Conservation (phyloP, 192 early-diverging fungal species). For the Endogone sp. region DNA sequence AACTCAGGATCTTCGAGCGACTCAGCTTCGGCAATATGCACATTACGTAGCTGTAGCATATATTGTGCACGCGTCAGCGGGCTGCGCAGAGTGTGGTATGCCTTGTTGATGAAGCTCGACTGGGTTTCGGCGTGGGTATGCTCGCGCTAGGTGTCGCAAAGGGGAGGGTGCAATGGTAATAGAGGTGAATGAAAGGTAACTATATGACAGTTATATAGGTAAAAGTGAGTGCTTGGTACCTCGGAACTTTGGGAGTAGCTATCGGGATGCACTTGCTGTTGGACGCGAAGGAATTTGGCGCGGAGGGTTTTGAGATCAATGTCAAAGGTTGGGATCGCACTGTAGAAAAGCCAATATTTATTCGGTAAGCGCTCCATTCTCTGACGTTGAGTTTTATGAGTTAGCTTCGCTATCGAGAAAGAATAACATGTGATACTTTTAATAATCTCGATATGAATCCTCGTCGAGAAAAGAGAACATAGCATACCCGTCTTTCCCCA, state of each 20-base stretch:
- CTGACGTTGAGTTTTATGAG: too few relatives aligned
- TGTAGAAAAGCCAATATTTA: slow-evolving; percentile 14
- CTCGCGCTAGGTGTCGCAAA: slow-evolving; percentile 64
- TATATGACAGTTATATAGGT: background rate
- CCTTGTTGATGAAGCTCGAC: slow-evolving; percentile 85
- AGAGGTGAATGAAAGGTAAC: background rate
- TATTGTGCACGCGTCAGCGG: slow-evolving; percentile 82
- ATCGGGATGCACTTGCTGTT: slow-evolving; percentile 87
- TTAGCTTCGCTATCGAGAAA: too few relatives aligned
- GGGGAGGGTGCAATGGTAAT: background rate
- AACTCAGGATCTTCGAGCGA: slow-evolving; percentile 60
- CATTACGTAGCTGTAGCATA: slow-evolving; percentile 58
- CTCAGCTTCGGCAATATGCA: slow-evolving; percentile 59
- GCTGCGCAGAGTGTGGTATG: slow-evolving; percentile 72
- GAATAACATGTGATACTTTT: too few relatives aligned
- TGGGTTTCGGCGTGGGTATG: slow-evolving; percentile 60
- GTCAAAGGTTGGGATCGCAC: slow-evolving; percentile 52
- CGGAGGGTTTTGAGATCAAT: slow-evolving; percentile 60
- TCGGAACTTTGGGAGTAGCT: slow-evolving; percentile 58
- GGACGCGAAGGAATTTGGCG: slow-evolving; percentile 65
- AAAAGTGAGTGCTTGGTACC: slow-evolving; percentile 25
- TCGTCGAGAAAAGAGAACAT: background rate
- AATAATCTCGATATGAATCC: background rate
- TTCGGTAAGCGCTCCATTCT: too few relatives aligned
- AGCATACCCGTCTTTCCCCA: slow-evolving; percentile 18